These are phyloP conservation scores for Novymonas esmeraldas DNA, from an alignment of 208 protist genomes.

Conservation along the genomic window DNA sequence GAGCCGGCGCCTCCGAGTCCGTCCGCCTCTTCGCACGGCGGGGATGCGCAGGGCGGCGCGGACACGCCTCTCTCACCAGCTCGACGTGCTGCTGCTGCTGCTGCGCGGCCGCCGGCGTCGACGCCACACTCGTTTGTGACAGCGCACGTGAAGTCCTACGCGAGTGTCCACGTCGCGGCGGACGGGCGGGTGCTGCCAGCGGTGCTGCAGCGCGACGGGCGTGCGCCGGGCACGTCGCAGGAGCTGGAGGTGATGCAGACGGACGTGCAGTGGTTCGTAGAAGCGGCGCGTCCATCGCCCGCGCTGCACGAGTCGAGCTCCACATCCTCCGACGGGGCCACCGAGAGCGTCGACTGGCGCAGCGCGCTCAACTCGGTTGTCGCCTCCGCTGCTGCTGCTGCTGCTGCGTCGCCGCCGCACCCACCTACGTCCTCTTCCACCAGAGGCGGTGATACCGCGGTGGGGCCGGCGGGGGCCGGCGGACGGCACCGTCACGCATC, in stretches of 20 bases:
- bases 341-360: not conserved
- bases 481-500: no score
- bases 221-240: slow-evolving; percentile 9
- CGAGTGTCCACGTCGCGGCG: slow-evolving; percentile 15
- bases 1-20: not conserved
- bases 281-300: not conserved
- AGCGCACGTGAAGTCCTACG: slow-evolving; percentile 29
- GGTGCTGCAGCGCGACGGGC: slow-evolving; percentile 22
- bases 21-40: not conserved
- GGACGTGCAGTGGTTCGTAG: slow-evolving; percentile 63
- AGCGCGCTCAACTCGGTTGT: not conserved
- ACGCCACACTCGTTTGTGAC: slow-evolving; percentile 16
- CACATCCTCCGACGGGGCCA: not conserved
- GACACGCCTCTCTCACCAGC: no score
- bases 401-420: not conserved
- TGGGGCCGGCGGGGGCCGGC: not conserved
- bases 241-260: slow-evolving; percentile 71
- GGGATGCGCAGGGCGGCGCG: not conserved
- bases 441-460: not conserved
- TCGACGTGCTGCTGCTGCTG: not conserved
- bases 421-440: no score
- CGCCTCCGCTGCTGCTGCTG: not conserved
- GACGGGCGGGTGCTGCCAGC: slow-evolving; percentile 36
- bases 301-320: not conserved
- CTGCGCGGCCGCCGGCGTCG: not conserved